Base-by-base conservation (phyloP, 2,329 filamentous ascomycete species). In the Colletotrichum sp. region DNA sequence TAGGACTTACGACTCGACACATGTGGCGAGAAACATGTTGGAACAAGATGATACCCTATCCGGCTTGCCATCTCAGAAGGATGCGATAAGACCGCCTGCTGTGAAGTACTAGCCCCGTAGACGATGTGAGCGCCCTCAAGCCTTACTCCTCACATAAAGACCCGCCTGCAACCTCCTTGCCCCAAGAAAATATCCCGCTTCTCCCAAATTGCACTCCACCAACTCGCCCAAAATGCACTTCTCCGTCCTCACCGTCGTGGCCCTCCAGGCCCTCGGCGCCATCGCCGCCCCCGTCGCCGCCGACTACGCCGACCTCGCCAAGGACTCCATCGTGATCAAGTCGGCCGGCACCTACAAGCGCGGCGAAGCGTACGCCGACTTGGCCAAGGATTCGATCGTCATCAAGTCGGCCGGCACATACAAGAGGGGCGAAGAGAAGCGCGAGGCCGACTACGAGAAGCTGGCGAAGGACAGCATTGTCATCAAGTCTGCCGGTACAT, bases 201-300 rank as follows among this genome's bases (percentile, higher is more conserved):
- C 21, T n/a, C 28, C 21, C 34, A 21, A 12, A 7, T 21, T 24
- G 12, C 30, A 4, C 28, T 26, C 15, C 10, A 12, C 7, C 12
- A n/a, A 7, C 13, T 10, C 7, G 9, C 0, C 43, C 32, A 36
- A 8, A 9, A 75, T 75, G 73, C 73, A 72, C 16, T 21, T 75
- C 30, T 72, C 69, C 15, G 21, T 61, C 7, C n/a, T 64, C n/a
- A 28, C 43, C 16, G 6, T 67, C 26, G 21, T 75, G n/a, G 69
- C 69, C 16, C 55, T 75, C 10, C 73, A 75, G 43, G 73, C 73
- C 16, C n/a, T 72, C 15, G 73, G 52, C 55, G 63, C 24, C 32
- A n/a, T 75, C 26, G 73, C 69, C 63, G 73, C 68, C 1, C 72
- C 72, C 5, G 18, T 75, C n/a, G 69, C 69, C 30, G 69, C 71